Base-by-base conservation (phyloP, 1,284 basidiomycete genomes). In the Rhizoctonia solani region DNA sequence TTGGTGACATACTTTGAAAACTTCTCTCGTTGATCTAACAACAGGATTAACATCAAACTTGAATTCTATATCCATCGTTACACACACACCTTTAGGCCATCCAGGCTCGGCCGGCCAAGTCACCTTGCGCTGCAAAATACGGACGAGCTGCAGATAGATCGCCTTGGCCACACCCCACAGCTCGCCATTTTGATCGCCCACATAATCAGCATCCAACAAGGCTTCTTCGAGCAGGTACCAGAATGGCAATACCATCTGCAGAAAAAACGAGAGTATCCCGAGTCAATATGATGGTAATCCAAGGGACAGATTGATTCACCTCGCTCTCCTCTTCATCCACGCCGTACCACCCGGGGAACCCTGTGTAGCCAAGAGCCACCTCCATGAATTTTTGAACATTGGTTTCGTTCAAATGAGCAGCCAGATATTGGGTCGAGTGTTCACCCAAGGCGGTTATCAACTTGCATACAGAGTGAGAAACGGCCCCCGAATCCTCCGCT, bases 211-310 rank as follows among this genome's bases (percentile, higher is more conserved):
- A 55, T 82, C 86, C 88, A 92, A 93, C 34, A 96, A 77, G 1
- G 90, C 85, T 75, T 96, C 93, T 76, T 95, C 93, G 68, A 95
- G 84, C 27, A 92, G 79, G 70, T 92, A 93, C 88, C 93, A 96
- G 72, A 94, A 93, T 0, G 85, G 85, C 1, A 95, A 81, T 0
- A 89, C 90, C 80, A 91, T 85, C 79, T 79, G 55, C n/a, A n/a
- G 16, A 2, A 4, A 8, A 13, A 47, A 13, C 19, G 13, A 6
- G 23, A 52, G 14, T 6, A 14, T 47, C 44, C 6, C 8, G 44
- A 9, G 44, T 47, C 44, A 52, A 30, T 11, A 30, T 32, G 3
- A n/a, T 27, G 14, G 13, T 21, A 50, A 9, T 14, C 13, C 41
- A 2, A 21, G 23, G 11, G 29, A 0, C 25, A 6, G 11, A 47